Percentiles rank a stretch among this genome's conserved stretches.
Conservation (phyloP, 768 basidiomycete genomes). For the Aureoboletus auriporus region DNA sequence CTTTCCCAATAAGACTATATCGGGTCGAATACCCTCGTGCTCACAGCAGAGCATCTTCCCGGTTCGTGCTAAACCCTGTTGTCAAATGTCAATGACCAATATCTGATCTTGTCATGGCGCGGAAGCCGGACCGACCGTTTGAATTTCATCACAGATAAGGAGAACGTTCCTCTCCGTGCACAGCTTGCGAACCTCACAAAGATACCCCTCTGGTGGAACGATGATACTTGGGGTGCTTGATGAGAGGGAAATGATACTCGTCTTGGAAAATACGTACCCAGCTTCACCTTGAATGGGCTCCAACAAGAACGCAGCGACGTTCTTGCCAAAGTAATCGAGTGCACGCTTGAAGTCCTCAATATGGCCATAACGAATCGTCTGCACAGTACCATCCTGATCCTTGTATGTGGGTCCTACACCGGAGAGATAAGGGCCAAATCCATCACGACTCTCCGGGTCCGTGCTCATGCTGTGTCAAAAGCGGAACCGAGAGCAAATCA, state of each 20-base stretch:
- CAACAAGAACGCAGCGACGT: constrained; percentile 89
- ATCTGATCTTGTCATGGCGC: not conserved
- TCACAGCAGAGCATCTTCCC: constrained; percentile 92
- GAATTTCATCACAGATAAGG: constrained; percentile 98
- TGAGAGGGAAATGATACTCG: not conserved
- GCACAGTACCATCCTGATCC: constrained; percentile 44
- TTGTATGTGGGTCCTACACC: constrained; percentile 78
- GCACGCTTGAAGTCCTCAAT: constrained; percentile 80
- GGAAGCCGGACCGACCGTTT: constrained; percentile 57
- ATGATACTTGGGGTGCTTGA: constrained; percentile 59
- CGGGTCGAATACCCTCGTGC: constrained; percentile 84
- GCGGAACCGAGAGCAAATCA: constrained; percentile 11
- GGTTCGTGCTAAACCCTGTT: constrained; percentile 82
- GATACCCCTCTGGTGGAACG: constrained; percentile 86
- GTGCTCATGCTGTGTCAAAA: constrained; percentile 73
- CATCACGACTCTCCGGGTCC: constrained; percentile 81
- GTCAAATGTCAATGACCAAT: constrained; percentile 2
- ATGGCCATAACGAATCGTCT: constrained; percentile 78
- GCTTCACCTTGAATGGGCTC: constrained; percentile 99
- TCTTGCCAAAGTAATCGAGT: constrained; percentile 71
- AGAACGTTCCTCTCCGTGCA: constrained; percentile 93
- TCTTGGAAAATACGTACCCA: constrained; percentile 52
- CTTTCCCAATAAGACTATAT: constrained; percentile 91
- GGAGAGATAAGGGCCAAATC: constrained; percentile 89
- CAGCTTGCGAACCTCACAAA: constrained; percentile 67